These are phyloP conservation scores for Candida stauntonica DNA, from an alignment of 805 yeast species.

Conservation along the genomic window DNA sequence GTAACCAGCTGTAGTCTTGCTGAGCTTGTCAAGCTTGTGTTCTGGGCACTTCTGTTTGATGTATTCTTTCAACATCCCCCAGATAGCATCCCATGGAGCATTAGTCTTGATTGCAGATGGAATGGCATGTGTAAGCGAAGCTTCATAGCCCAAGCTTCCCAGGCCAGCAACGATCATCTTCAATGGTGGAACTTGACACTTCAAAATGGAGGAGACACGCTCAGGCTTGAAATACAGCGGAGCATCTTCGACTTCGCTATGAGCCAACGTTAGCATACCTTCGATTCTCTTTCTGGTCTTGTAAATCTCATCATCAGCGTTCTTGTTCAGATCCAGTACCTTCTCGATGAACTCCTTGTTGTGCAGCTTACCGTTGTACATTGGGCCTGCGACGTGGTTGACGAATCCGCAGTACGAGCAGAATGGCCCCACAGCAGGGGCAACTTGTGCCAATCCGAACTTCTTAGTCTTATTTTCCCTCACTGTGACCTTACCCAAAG, in stretches of 20 bases:
- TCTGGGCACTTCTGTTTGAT: constrained; percentile 39
- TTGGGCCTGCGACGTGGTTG: constrained; percentile 88
- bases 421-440: constrained; percentile 45
- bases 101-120: constrained; percentile 84
- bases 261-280: constrained; percentile 89
- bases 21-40: constrained; percentile 27
- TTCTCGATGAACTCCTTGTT: constrained; percentile 59
- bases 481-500: constrained; percentile 58
- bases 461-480: constrained; percentile 41
- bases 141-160: constrained; percentile 77
- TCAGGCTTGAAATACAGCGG: constrained; percentile 87
- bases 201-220: constrained; percentile 66
- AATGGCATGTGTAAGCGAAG: constrained; percentile 85
- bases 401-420: constrained; percentile 70
- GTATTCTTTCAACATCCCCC: constrained; percentile 72
- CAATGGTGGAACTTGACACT: constrained; percentile 80
- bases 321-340: constrained; percentile 51
- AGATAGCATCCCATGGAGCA: constrained; percentile 78
- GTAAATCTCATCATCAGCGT: constrained; percentile 52
- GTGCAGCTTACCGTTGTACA: constrained; percentile 88
- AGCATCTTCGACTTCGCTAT: constrained; percentile 53
- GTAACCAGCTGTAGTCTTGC: constrained; percentile 51
- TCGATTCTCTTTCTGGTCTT: constrained; percentile 79
- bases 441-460: constrained; percentile 63
- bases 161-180: constrained; percentile 70